Conservation (phyloP, 768 basidiomycete species). For the Aureoboletus auriporus region DNA sequence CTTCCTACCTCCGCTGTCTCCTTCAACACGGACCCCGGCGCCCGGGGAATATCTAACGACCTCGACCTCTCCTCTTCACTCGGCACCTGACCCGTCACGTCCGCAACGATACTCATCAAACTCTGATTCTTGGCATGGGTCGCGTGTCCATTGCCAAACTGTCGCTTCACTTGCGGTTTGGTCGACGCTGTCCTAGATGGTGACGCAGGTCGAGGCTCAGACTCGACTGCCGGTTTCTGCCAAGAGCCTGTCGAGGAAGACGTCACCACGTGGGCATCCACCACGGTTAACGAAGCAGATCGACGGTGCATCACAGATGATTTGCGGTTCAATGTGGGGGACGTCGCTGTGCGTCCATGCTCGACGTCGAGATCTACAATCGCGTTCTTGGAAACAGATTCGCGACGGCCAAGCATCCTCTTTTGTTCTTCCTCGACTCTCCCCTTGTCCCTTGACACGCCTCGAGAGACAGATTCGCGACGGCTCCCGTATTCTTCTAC, state of each 20-base stretch:
- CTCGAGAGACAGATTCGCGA: too few species aligned
- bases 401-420: not conserved
- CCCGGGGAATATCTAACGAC: slow-evolving; percentile 25
- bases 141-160: not conserved
- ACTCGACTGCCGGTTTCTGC: not conserved
- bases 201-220: not conserved
- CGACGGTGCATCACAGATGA: slow-evolving; percentile 2
- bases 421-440: not conserved
- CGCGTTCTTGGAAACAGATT: not conserved
- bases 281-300: slow-evolving; percentile 14
- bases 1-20: not conserved
- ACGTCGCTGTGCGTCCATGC: slow-evolving; percentile 1
- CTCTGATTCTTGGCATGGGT: slow-evolving; percentile 26
- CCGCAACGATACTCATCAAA: slow-evolving; percentile 69
- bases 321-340: not conserved
- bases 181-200: not conserved
- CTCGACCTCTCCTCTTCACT: not conserved
- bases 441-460: too few species aligned
- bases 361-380: not conserved
- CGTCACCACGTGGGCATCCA: not conserved
- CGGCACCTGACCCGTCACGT: slow-evolving; percentile 41
- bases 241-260: too few species aligned
- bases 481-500: too few species aligned
- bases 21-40: slow-evolving; percentile 11
- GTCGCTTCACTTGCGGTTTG: too few species aligned